Evolutionary conservation across 2,329 filamentous ascomycete species (phyloP).

Genomic region (Colletotrichum orbiculare): DNA sequence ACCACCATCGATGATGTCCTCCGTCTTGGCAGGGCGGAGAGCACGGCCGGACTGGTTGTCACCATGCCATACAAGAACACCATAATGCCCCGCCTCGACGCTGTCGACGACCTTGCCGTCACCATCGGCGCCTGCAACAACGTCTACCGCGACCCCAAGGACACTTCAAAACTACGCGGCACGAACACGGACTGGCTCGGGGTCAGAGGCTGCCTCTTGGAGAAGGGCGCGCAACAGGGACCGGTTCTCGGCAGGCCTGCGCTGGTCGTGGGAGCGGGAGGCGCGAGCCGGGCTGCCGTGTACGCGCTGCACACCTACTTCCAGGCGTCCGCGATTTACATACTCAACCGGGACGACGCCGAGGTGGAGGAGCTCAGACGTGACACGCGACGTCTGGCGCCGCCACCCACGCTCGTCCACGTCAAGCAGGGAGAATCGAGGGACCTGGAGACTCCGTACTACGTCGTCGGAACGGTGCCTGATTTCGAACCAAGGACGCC

Average conservation of each 20-base stretch:
- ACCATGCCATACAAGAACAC: conserved; percentile 55
- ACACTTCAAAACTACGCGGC: conserved; percentile 44
- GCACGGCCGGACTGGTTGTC: conserved; percentile 43
- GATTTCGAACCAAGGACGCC: conserved; percentile 47
- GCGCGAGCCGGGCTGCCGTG: conserved; percentile 53
- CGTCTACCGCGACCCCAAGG: conserved; percentile 42
- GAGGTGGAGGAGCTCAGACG: conserved; percentile 43
- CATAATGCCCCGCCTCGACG: conserved; percentile 49
- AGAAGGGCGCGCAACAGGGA: conserved; percentile 33
- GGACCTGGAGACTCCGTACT: conserved; percentile 42
- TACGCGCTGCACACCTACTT: conserved; percentile 46
- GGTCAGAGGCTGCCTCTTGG: conserved; percentile 49
- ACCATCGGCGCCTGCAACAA: conserved; percentile 53
- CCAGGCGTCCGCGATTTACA: conserved; percentile 46
- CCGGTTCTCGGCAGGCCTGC: conserved; percentile 39
- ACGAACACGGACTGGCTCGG: conserved; percentile 58
- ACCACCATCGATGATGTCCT: conserved; percentile 47
- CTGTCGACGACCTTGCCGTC: conserved; percentile 47
- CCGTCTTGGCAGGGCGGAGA: conserved; percentile 41
- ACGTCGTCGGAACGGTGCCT: conserved; percentile 52
- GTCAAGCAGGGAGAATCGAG: conserved; percentile 42
- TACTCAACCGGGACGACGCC: conserved; percentile 48
- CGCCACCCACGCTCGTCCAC: conserved; percentile 43
- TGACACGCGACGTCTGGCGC: conserved; percentile 40
- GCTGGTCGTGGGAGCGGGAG: conserved; percentile 54